Base-by-base conservation (phyloP, 2,329 filamentous ascomycete genomes). In the Fusarium sp. region DNA sequence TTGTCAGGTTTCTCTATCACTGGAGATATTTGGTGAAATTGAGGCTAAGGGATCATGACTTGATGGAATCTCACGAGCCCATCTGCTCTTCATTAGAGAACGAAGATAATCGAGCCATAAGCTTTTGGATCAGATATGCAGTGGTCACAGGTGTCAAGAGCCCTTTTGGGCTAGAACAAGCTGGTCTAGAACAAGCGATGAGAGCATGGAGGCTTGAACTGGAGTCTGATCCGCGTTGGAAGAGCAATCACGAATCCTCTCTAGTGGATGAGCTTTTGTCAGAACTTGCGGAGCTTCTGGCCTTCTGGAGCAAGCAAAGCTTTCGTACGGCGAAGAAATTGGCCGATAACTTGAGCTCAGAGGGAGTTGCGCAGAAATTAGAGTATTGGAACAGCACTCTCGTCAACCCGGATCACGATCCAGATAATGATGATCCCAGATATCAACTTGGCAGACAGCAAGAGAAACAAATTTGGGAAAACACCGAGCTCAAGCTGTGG, bases 1-100 rank as follows among this genome's bases (percentile, higher is more conserved):
- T 38, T 3, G 56, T 47, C 21, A 62, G 26, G 13, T 62, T 55
- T n/a, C 42, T 62, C 13, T 62, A 47, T 22, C 57, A 62, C 15
- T 62, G 59, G 59, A 62, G 42, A 21, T 44, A 39, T 17, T 40
- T 56, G n/a, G 26, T 62, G 9, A 24, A 26, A 9, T 14, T 36
- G 15, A 62, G 36, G 21, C 19, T n/a, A 17, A 39, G 11, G 10
- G 13, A n/a, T 13, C 21, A 3, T 34, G 13, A 21, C 15, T 7
- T 6, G 10, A 43, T 6, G 7, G 19, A 40, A 22, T 6, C 4
- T 7, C 7, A 26, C 11, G 52, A 33, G 19, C 36, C 38, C 3
- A 13, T 22, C 11, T 38, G 26, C 14, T 43, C 28, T 19, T 62
- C 39, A 2, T 4, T 62, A 19, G 26, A 33, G 13, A 33, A 22